Conservation (phyloP, 148 eudicot species). For the Hydrangea macrophylla region DNA sequence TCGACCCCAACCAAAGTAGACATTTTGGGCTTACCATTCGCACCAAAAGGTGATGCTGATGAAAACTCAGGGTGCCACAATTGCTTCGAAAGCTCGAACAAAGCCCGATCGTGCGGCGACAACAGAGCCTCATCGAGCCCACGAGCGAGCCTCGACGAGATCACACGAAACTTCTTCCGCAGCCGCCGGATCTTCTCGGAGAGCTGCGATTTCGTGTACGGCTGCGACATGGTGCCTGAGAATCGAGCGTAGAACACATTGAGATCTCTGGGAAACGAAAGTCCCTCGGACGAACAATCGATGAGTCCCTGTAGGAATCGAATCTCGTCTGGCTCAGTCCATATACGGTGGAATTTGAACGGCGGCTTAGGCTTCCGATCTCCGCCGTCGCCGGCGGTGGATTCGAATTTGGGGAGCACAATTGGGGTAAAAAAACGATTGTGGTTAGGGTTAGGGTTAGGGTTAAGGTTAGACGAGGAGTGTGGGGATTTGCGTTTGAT, state of each 20-base stretch:
- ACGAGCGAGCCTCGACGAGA: slow-evolving; percentile 27
- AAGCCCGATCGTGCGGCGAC: slow-evolving; percentile 35
- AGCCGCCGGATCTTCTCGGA: slow-evolving; percentile 50
- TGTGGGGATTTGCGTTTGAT: slow-evolving; percentile 47
- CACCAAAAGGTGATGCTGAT: slow-evolving; percentile 23
- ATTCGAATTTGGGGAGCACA: neutral
- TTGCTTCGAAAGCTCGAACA: slow-evolving; percentile 28
- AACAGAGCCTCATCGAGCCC: slow-evolving; percentile 29
- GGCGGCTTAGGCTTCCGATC: slow-evolving; percentile 22
- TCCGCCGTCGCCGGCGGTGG: neutral
- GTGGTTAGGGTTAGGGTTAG: slow-evolving; percentile 17
- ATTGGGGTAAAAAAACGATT: neutral
- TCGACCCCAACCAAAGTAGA: slow-evolving; percentile 31
- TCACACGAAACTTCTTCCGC: slow-evolving; percentile 38
- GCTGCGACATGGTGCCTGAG: slow-evolving; percentile 32
- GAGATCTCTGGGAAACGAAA: slow-evolving; percentile 38
- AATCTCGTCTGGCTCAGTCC: slow-evolving; percentile 55
- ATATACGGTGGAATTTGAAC: slow-evolving; percentile 43
- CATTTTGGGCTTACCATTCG: slow-evolving; percentile 7
- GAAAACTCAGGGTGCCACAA: slow-evolving; percentile 37
- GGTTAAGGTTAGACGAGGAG: slow-evolving; percentile 1
- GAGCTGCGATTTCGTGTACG: slow-evolving; percentile 46
- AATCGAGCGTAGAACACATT: slow-evolving; percentile 28
- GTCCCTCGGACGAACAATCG: slow-evolving; percentile 19
- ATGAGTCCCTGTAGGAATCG: slow-evolving; percentile 37